A percentile compares a stretch with the other conserved stretches of the same genome.
Conservation (phyloP, 768 basidiomycete genomes). For the Aureoboletus auriporus region DNA sequence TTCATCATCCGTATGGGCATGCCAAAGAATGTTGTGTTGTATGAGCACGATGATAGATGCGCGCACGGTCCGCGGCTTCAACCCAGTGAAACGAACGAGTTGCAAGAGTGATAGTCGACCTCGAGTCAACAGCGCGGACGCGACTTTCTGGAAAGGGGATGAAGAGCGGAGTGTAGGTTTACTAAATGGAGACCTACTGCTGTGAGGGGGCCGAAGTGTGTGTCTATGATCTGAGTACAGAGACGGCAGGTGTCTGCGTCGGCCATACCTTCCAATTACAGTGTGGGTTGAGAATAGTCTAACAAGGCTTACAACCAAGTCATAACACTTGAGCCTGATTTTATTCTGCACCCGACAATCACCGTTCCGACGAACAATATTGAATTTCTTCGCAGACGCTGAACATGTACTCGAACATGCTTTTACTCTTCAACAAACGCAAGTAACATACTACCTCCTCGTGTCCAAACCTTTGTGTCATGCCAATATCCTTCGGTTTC, state of each 20-base stretch:
- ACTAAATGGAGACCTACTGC: constrained; percentile 44
- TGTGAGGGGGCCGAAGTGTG: constrained; percentile 63
- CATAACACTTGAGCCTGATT: constrained; percentile 2
- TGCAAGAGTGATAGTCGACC: constrained; percentile 76
- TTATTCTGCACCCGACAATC: constrained; percentile 4
- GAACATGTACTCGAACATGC: constrained; percentile 12
- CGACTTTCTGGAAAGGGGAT: constrained; percentile 53
- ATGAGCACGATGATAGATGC: constrained; percentile 73
- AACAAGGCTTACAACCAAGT: neutral
- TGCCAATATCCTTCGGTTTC: constrained; percentile 9
- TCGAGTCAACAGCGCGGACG: constrained; percentile 67
- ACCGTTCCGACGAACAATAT: neutral
- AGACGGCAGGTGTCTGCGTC: constrained; percentile 58
- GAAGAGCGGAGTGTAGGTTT: neutral
- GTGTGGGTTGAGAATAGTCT: neutral
- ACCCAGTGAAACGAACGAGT: constrained; percentile 61
- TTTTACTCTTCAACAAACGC: constrained; percentile 2
- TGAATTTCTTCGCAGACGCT: constrained; percentile 4
- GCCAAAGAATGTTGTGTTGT: constrained; percentile 92
- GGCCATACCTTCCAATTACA: constrained; percentile 43
- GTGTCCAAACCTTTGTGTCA: neutral
- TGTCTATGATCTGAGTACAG: constrained; percentile 57
- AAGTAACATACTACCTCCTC: neutral
- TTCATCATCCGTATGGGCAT: constrained; percentile 66
- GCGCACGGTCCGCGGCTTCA: constrained; percentile 66